Conservation (phyloP, 306 rosid species). For the Cucurbita ficifolia region DNA sequence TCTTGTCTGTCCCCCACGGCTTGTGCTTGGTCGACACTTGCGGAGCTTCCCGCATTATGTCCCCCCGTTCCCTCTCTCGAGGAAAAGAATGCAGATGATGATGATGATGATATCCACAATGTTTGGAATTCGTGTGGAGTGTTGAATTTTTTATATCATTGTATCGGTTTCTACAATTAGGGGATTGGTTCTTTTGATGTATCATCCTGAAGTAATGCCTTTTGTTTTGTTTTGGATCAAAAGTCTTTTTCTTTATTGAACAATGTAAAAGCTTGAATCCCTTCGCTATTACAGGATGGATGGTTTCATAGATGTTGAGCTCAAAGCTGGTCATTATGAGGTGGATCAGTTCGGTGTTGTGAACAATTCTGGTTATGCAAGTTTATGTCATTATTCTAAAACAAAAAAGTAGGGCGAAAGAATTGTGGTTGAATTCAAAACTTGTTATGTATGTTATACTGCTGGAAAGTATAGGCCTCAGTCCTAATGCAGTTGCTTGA, state of each 20-base stretch:
- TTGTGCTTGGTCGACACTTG: not conserved
- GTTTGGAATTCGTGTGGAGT: not conserved
- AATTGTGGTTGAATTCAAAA: not conserved
- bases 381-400: conserved; percentile 52
- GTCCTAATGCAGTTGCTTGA: conserved; percentile 51
- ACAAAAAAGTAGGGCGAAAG: not conserved
- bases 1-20: not conserved
- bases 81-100: not conserved
- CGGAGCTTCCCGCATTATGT: not conserved
- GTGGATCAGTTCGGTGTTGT: conserved; percentile 91
- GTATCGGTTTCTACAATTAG: not conserved
- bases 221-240: not conserved
- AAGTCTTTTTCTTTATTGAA: not conserved
- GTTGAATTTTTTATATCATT: not conserved
- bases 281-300: conserved; percentile 40
- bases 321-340: conserved; percentile 86
- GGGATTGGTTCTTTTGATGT: not conserved
- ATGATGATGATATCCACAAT: too few species aligned
- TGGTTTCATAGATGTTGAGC: conserved; percentile 42
- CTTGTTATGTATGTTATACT: conserved; percentile 7
- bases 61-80: not conserved
- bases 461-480: conserved; percentile 44
- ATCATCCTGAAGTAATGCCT: not conserved
- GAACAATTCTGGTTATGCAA: conserved; percentile 81
- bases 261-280: not conserved